phyloP scores from a whole-genome alignment of 305 asterid genomes.

The Fraxinus sp. region DNA sequence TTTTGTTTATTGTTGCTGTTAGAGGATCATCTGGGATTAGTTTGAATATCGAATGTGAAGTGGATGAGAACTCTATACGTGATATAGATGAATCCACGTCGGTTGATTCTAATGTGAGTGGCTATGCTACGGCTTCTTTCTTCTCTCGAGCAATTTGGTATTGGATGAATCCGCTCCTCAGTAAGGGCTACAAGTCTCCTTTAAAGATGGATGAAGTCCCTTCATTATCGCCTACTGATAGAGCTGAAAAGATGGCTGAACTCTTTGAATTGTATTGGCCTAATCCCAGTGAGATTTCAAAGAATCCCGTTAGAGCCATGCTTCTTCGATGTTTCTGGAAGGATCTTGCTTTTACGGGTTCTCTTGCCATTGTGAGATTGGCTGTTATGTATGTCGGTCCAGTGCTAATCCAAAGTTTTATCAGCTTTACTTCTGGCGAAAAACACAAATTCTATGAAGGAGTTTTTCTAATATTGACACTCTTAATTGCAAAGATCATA shows the following conservation, averaged over 20 bases:
- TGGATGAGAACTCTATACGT: conserved; percentile 13
- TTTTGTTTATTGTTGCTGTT: conserved; percentile 39
- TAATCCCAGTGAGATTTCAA: conserved; percentile 40
- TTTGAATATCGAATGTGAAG: not conserved
- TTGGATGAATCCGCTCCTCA: conserved; percentile 66
- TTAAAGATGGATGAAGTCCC: conserved; percentile 59
- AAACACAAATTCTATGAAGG: conserved; percentile 38
- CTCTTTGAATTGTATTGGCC: conserved; percentile 51
- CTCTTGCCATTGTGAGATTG: conserved; percentile 41
- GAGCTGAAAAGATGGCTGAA: conserved; percentile 45
- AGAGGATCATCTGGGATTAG: conserved; percentile 37
- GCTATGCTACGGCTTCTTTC: conserved; percentile 53
- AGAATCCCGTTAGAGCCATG: conserved; percentile 48
- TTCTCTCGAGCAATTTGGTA: conserved; percentile 50
- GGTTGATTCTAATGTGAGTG: conserved; percentile 41
- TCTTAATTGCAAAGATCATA: conserved; percentile 40
- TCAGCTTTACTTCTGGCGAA: conserved; percentile 48
- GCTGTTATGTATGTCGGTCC: conserved; percentile 60
- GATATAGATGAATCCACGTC: conserved; percentile 21
- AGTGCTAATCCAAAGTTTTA: conserved; percentile 48
- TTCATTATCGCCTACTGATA: conserved; percentile 42
- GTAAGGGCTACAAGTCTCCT: conserved; percentile 49
- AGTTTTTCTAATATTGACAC: conserved; percentile 35
- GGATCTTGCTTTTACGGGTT: conserved; percentile 45
- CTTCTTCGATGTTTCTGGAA: conserved; percentile 60